Conservation (phyloP, 2,329 filamentous ascomycete species). For the Aspergillus sp. region DNA sequence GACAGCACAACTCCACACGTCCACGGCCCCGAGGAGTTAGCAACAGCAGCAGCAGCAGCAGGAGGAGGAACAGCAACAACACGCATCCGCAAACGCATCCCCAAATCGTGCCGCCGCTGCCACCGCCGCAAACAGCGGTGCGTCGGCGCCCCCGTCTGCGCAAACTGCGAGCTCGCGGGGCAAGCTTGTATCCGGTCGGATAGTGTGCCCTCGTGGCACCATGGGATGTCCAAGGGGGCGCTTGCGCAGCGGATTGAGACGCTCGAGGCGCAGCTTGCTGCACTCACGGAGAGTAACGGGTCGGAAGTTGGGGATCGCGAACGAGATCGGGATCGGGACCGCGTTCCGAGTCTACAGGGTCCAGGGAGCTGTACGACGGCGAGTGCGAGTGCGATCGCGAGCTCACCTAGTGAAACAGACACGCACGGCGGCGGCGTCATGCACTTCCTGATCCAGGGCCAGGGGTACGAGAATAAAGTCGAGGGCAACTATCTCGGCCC, state of each 20-base stretch:
- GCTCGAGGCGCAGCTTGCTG: slow-evolving; percentile 25
- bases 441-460: slow-evolving; percentile 14
- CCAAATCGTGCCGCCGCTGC: slow-evolving; percentile 30
- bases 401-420: neutral
- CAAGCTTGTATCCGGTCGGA: slow-evolving; percentile 27
- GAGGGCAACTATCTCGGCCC: slow-evolving; percentile 23
- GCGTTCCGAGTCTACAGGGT: neutral
- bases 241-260: slow-evolving; percentile 28
- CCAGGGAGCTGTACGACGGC: neutral
- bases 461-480: slow-evolving; percentile 3
- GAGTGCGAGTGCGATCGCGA: neutral
- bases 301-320: neutral
- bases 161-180: slow-evolving; percentile 27
- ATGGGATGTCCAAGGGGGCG: slow-evolving; percentile 32
- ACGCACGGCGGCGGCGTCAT: slow-evolving; percentile 2
- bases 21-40: no score
- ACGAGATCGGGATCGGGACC: neutral
- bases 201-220: slow-evolving; percentile 28
- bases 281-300: neutral
- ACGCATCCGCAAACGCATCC: slow-evolving; percentile 28
- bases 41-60: neutral
- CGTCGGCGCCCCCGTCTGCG: slow-evolving; percentile 27
- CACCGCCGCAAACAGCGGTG: slow-evolving; percentile 33
- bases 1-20: neutral
- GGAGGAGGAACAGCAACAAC: neutral